A percentile compares a stretch with the other conserved stretches of the same genome.
These are phyloP conservation scores for Trichothecium sympodiale DNA, from an alignment of 2,329 filamentous ascomycete species.

Conservation along the genomic window DNA sequence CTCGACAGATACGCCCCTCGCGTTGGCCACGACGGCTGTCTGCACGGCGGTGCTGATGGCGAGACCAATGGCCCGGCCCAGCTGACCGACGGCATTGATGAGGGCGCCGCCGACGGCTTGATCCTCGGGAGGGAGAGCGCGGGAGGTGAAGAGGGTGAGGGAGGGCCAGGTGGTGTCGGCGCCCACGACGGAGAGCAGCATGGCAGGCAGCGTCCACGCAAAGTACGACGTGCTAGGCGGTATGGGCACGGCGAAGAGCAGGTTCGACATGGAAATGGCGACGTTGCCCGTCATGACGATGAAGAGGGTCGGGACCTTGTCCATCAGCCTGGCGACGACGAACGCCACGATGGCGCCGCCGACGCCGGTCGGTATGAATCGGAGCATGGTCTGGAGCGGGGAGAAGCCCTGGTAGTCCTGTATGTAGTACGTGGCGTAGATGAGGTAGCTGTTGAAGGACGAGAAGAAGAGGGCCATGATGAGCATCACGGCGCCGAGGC, in stretches of 20 bases:
- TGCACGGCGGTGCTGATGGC: slow-evolving; percentile 56
- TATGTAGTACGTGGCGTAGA: slow-evolving; percentile 60
- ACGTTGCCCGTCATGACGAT: slow-evolving; percentile 47
- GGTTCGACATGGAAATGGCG: slow-evolving; percentile 39
- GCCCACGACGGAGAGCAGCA: slow-evolving; percentile 54
- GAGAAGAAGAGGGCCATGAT: slow-evolving; percentile 58
- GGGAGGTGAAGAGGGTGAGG: slow-evolving; percentile 54
- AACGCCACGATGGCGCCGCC: slow-evolving; percentile 46
- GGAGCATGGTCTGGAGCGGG: slow-evolving; percentile 55
- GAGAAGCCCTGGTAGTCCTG: slow-evolving; percentile 54
- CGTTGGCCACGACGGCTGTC: slow-evolving; percentile 45
- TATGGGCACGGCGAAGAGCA: slow-evolving; percentile 56
- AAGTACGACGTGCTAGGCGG: slow-evolving; percentile 51
- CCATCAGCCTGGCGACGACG: slow-evolving; percentile 43
- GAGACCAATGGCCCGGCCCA: slow-evolving; percentile 54
- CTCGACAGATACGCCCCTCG: slow-evolving; percentile 30
- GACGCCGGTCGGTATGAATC: slow-evolving; percentile 56
- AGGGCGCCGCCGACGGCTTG: slow-evolving; percentile 58
- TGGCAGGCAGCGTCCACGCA: slow-evolving; percentile 55
- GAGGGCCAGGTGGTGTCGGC: slow-evolving; percentile 57
- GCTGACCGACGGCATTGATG: slow-evolving; percentile 54
- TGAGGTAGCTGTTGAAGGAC: slow-evolving; percentile 55
- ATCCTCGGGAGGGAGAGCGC: slow-evolving; percentile 48
- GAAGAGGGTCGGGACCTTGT: slow-evolving; percentile 44
- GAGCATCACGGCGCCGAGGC: slow-evolving; percentile 51